Conservation (phyloP, 2,329 filamentous ascomycete genomes). For the Ramularia collo-cygni region DNA sequence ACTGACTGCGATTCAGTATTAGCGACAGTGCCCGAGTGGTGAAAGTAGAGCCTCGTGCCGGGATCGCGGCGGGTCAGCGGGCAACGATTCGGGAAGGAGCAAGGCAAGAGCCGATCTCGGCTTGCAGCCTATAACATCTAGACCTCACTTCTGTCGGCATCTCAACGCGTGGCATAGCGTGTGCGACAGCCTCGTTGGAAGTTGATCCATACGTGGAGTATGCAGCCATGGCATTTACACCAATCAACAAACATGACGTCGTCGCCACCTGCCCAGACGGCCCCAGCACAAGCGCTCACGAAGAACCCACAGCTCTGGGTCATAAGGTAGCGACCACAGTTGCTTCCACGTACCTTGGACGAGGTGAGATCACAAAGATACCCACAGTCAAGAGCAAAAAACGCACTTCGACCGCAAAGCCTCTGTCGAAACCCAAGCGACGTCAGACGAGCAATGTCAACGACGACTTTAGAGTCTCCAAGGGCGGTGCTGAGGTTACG, state of each 20-base stretch:
- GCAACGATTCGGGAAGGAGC: no score
- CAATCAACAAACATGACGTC: constrained; percentile 13
- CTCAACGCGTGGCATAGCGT: no score
- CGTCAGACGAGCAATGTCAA: constrained; percentile 12
- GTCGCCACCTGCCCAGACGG: not conserved
- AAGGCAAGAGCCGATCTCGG: no score
- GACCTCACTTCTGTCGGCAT: no score
- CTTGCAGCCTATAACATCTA: no score
- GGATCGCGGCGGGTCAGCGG: no score
- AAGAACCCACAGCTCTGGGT: constrained; percentile 1
- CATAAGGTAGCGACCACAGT: constrained; percentile 3
- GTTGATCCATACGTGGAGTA: no score
- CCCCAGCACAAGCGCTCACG: not conserved
- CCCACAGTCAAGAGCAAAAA: constrained; percentile 13
- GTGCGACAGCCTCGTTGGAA: no score
- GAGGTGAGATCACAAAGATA: constrained; percentile 7
- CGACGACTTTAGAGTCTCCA: constrained; percentile 8
- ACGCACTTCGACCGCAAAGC: constrained; percentile 4
- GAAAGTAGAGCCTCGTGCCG: no score
- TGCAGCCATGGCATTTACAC: constrained; percentile 15
- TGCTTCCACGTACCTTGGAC: constrained; percentile 13
- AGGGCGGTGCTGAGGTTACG: constrained; percentile 1
- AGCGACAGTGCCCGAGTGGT: no score
- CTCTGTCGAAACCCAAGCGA: constrained; percentile 9
- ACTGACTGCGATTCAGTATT: no score